Evolutionary conservation across 495 filamentous ascomycete species (phyloP), one percentile per base, ranked within the genome.

Genomic region (Aspergillus taichungensis): DNA sequence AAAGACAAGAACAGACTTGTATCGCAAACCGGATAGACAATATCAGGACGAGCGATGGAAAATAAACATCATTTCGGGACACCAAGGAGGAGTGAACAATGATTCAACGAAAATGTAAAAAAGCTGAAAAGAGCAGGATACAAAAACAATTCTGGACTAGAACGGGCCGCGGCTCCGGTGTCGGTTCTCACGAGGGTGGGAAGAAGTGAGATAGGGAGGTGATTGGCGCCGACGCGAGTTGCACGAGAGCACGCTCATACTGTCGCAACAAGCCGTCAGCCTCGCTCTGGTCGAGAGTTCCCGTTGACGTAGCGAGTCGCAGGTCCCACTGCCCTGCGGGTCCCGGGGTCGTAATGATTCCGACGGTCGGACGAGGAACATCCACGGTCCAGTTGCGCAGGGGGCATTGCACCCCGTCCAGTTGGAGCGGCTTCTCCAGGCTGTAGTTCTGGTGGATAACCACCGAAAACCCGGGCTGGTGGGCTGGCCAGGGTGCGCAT

Each of bases 391-490:
- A 40, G 37, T 40, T 40, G 37, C 13, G 37, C 13, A 40, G 37
- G 13, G 13, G 28, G 28, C 37, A 40, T 13, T 40, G 11, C 13
- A 40, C 37, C 7, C 37, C 37, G 13, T 18, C 37, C 13, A 40
- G 37, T 24, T 8, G 28, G 24, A 40, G 37, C 37, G 37, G 37
- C 18, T 28, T 40, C 7, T 40, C 37, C 6, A 40, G 24, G 42
- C 37, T 33, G 34, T 37, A 37, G 29, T 45, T 36, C 14, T 45
- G 42, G 42, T 45, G 42, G 34, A 18, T 35, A 14, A 45, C 42
- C n/a, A 45, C 14, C 11, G 32, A 45, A 24, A n/a, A 34, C 32
- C 31, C 42, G 3, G 32, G 34, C n/a, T 34, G 32, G 13, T 28
- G 13, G 14, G 12, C 34, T 36, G 42, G 42, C 42, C 42, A 45